Base-by-base conservation (phyloP, 108 stramenopile species). In the Skeletonema grethae region DNA sequence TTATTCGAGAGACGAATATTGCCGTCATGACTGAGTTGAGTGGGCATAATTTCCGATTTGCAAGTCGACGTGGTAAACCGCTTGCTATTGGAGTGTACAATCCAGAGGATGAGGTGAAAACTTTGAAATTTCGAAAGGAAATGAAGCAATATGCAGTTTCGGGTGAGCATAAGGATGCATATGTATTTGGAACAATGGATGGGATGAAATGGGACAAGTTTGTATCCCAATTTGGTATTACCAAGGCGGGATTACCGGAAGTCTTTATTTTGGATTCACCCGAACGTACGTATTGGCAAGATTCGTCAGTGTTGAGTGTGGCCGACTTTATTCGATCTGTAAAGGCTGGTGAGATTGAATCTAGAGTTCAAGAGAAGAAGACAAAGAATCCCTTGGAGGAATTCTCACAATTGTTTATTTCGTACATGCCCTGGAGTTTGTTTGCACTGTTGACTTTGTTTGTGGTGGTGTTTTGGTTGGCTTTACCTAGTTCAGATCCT, bases 141-240 rank as follows among this genome's bases (percentile, higher is more conserved):
- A 65, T 89, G 57, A 67, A 73, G 35, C 59, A 83, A 12, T 90
- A 87, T 70, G 87, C 86, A 18, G 77, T 67, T 9, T 70, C 29
- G 8, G 79, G 82, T 5, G 45, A 63, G 15, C 43, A 72, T 32
- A 75, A 64, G 18, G 84, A 88, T 9, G 69, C 84, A 45, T 92
- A 89, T 56, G 79, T 86, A 45, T 95, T 81, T 78, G 88, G 87
- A 41, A 79, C 63, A 7, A 88, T 95, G 82, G 89, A 95, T 66
- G 94, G 94, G 8, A 82, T 72, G 53, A 79, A 80, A 57, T 95
- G 87, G 88, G 66, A 73, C 12, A 85, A 86, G 38, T 95, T 95
- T 67, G 57, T 93, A 11, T 34, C 73, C 15, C 91, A 95, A 64
- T 95, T 93, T 66, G 61, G 68, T 11, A 80, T 95, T 24, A 46